Evolutionary conservation across 805 yeast species (phyloP), one percentile per base, ranked within the genome.

Genomic region (Kregervanrija pseudodelftensis): DNA sequence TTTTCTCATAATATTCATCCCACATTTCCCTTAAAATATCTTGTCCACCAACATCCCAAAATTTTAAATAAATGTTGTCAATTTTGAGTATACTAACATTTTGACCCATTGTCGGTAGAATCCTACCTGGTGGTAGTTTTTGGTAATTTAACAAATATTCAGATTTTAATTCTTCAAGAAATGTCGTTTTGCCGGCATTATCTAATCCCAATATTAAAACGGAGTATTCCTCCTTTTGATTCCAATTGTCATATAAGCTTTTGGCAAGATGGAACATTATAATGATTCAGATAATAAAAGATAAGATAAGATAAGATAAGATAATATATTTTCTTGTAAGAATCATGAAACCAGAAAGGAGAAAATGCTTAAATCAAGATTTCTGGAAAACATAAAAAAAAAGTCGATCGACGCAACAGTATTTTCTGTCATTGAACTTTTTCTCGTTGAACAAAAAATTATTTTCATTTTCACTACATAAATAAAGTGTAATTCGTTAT

Each of bases 41-140:
- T 64, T 91, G 99, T 11, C 99, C 99, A 10, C 98, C 98, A 36
- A 91, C 80, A 62, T 91, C 99, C 98, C 98, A 91, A 56, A 93
- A 78, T 58, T 89, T 90, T 45, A 93, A 68, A 42, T 70, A 67
- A 45, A 74, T 67, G 3, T 42, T 39, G 36, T 58, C 57, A n/a
- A 61, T 57, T 11, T 65, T 55, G n/a, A 75, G 66, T 9, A 68
- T 66, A 0, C 76, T 76, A 5, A 75, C 85, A 60, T 93, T 93
- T 61, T 93, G 99, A 3, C 99, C 99, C 39, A 91, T 95, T 0
- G 99, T 91, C 1, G 99, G 97, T 30, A 85, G 70, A 13, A 89
- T 88, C 47, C 87, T 69, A 43, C 77, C 80, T 16, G 79, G 70
- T 2, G 76, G 74, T 5, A 67, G 56, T 43, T 65, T 67, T 43